Evolutionary conservation across 805 yeast species (phyloP).

Genomic region (Scheffersomyces spartinae): DNA sequence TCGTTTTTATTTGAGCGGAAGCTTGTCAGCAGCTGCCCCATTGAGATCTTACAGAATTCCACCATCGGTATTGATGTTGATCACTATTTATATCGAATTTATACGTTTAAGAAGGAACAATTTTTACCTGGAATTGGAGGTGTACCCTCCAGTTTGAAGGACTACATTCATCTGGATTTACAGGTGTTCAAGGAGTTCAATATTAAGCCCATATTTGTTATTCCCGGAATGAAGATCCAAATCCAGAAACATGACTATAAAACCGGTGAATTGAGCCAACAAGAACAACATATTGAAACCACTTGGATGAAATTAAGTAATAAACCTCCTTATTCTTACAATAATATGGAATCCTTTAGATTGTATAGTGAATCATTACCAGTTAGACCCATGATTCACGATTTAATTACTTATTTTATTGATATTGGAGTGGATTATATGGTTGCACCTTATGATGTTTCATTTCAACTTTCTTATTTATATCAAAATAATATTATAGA

Average conservation of each 20-base stretch:
- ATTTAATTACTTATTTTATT: slow-evolving; percentile 46
- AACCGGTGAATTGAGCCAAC: slow-evolving; percentile 23
- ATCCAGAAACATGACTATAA: slow-evolving; percentile 21
- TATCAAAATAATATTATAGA: slow-evolving; percentile 47
- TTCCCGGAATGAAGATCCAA: slow-evolving; percentile 51
- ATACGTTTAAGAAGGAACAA: slow-evolving; percentile 56
- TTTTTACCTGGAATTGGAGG: slow-evolving; percentile 74
- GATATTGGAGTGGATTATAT: slow-evolving; percentile 49
- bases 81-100: slow-evolving; percentile 57
- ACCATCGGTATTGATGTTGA: slow-evolving; percentile 77
- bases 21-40: slow-evolving; percentile 46
- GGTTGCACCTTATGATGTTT: slow-evolving; percentile 74
- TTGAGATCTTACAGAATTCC: slow-evolving; percentile 54
- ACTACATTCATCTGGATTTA: slow-evolving; percentile 50
- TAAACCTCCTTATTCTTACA: slow-evolving; percentile 11
- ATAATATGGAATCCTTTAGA: slow-evolving; percentile 37
- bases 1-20: slow-evolving; percentile 58
- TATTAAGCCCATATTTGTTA: slow-evolving; percentile 71
- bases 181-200: slow-evolving; percentile 45
- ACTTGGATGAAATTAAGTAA: slow-evolving; percentile 27
- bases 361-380: slow-evolving; percentile 39
- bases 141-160: slow-evolving; percentile 50
- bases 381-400: slow-evolving; percentile 38
- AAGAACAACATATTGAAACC: slow-evolving; percentile 26
- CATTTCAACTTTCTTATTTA: slow-evolving; percentile 70